Evolutionary conservation across 345 rosid genomes (phyloP).

Genomic region (Balakata baccata): DNA sequence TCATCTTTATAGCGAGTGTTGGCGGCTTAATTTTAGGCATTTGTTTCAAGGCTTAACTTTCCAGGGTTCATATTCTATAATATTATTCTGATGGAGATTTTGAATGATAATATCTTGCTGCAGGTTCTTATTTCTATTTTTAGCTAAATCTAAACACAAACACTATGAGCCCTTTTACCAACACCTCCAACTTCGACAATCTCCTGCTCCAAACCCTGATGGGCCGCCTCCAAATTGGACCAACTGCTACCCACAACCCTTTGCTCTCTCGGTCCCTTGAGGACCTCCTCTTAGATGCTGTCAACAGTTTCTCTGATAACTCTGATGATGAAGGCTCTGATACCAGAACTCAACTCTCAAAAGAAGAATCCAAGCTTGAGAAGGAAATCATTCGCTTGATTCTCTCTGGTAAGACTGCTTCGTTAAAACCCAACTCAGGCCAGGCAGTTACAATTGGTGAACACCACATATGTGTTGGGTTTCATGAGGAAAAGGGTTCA

Average conservation of each 20-base stretch:
- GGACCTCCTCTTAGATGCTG: constrained; percentile 66
- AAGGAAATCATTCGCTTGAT: constrained; percentile 70
- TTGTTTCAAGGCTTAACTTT: not conserved
- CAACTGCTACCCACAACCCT: constrained; percentile 34
- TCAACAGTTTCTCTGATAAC: constrained; percentile 37
- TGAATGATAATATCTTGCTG: not conserved
- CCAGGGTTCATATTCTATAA: not conserved
- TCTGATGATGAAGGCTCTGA: constrained; percentile 37
- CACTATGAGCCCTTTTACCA: constrained; percentile 57
- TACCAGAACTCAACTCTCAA: constrained; percentile 46
- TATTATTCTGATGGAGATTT: not conserved
- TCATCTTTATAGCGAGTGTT: too few relatives aligned
- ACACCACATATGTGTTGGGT: constrained; percentile 88
- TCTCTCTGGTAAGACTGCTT: constrained; percentile 60
- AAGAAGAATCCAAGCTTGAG: constrained; percentile 83
- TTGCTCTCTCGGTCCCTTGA: constrained; percentile 74
- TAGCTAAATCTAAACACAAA: not conserved
- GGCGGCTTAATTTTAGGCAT: not conserved
- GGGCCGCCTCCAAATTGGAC: constrained; percentile 80
- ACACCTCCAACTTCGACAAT: constrained; percentile 58
- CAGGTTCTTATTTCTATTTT: not conserved
- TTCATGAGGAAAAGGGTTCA: constrained; percentile 69
- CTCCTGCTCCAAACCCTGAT: constrained; percentile 73
- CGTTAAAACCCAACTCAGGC: constrained; percentile 90
- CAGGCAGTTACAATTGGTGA: constrained; percentile 86